Evolutionary conservation across 192 early-diverging fungal species (phyloP), one percentile per base, ranked within the genome.

Genomic region (Geranomyces variabilis): DNA sequence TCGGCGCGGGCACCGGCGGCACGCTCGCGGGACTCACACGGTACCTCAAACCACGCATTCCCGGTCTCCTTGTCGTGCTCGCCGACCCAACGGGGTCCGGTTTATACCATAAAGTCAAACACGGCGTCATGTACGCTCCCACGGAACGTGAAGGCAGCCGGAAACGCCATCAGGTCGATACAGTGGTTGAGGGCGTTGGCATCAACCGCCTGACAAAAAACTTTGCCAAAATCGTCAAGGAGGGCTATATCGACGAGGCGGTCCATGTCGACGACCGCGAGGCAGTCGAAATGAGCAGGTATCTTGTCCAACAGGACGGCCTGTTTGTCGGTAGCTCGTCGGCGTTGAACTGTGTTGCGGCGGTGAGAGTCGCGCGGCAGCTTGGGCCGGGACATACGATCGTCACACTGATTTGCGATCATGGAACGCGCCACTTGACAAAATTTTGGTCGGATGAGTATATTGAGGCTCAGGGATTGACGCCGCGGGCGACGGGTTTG

Each of bases 41-140:
- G n/a, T 96, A 87, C 74, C 81, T 99, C 45, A 94, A 95, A 79
- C 76, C 82, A 2, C 76, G 67, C 1, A 66, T 93, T 0, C 87
- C 90, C 0, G 49, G 76, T 13, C 65, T 96, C 0, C 83, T 83
- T 34, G 79, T 91, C 13, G 90, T 91, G 56, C 81, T 96, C 51
- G 94, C 94, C 0, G 96, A 99, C 66, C 96, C 96, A 15, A 89
- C 88, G 63, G 96, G 96, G 19, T 96, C 94, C 0, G 95, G 95
- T 5, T 73, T 99, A 46, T 95, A 88, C 70, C 89, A 96, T 82
- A 93, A 92, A 63, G 88, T 99, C 76, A 93, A 93, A 72, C 90
- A 93, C 77, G 90, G 90, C 53, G 87, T 95, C 71, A 90, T 99
- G 93, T 99, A 94, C 80, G 82, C 93, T 5, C 84, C 86, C 0